A percentile compares a stretch with the other conserved stretches of the same genome.
Evolutionary conservation across 2,329 filamentous ascomycete genomes (phyloP).

Genomic region (Pseudogymnoascus sp.): DNA sequence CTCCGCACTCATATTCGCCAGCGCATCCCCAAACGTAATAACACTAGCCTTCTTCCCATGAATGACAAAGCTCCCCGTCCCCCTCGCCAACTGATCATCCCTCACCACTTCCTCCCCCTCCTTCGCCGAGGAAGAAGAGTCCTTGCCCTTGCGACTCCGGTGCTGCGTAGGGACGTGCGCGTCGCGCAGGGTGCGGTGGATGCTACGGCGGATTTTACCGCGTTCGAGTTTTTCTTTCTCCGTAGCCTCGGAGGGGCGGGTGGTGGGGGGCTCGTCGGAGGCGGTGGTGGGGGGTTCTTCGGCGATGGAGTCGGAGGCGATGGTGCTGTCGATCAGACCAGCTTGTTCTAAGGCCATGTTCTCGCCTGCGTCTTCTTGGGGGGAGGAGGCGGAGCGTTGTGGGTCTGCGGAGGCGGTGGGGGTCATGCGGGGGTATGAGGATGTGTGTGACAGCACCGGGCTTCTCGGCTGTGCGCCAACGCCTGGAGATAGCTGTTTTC

Average conservation of each 20-base stretch:
- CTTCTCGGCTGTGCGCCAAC: constrained; percentile 33
- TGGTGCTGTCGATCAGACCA: constrained; percentile 46
- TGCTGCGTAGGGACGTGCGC: constrained; percentile 57
- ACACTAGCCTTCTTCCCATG: constrained; percentile 98
- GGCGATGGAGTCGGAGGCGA: constrained; percentile 29
- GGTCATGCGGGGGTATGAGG: constrained; percentile 28
- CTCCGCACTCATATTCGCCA: constrained; percentile 68
- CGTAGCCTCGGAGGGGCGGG: constrained; percentile 27
- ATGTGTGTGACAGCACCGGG: constrained; percentile 21
- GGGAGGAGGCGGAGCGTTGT: constrained; percentile 25
- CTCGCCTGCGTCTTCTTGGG: constrained; percentile 50
- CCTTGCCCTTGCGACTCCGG: constrained; percentile 67
- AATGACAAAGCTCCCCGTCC: constrained; percentile 83
- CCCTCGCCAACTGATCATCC: constrained; percentile 65
- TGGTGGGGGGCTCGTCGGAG: constrained; percentile 23
- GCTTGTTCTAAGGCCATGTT: constrained; percentile 58
- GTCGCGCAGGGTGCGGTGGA: constrained; percentile 85
- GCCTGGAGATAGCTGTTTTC: constrained; percentile 26
- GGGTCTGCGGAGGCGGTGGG: constrained; percentile 26
- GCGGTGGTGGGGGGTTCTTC: constrained; percentile 25
- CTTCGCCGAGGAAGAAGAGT: constrained; percentile 50
- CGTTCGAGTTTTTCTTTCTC: constrained; percentile 22
- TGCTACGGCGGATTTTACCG: constrained; percentile 63
- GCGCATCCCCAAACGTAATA: constrained; percentile 89
- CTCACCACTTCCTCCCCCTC: constrained; percentile 34